These are phyloP conservation scores for Pseudognaphalium luteoalbum DNA, from an alignment of 129 eudicot species.

Conservation along the genomic window DNA sequence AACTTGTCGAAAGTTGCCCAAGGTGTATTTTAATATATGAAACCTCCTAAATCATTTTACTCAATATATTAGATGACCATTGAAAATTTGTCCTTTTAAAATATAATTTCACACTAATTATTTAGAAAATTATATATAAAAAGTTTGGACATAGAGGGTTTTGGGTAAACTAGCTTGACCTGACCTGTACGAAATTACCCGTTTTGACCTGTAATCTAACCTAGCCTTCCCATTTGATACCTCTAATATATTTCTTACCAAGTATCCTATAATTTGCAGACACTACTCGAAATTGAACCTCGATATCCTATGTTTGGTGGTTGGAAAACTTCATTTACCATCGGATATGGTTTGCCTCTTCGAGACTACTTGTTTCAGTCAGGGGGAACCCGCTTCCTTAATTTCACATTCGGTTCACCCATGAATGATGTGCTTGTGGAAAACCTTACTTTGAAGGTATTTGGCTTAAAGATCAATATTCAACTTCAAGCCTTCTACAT, in stretches of 20 bases:
- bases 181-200: background rate
- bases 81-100: background rate
- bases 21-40: background rate
- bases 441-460: conserved; percentile 84
- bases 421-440: conserved; percentile 71
- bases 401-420: conserved; percentile 80
- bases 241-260: conserved; percentile 19
- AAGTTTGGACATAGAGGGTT: background rate
- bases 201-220: background rate
- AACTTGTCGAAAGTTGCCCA: background rate
- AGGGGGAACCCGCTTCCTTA: conserved; percentile 70
- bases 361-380: conserved; percentile 76
- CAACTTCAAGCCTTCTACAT: background rate
- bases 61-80: background rate
- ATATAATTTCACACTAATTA: background rate
- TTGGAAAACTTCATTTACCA: conserved; percentile 92
- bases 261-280: conserved; percentile 50
- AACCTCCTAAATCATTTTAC: background rate
- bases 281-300: conserved; percentile 88
- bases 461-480: conserved; percentile 15
- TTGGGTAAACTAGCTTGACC: background rate
- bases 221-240: background rate
- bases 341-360: conserved; percentile 93
- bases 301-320: conserved; percentile 98
- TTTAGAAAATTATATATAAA: background rate